Percentiles rank a stretch among this genome's conserved stretches.
These are phyloP conservation scores for Candida corydali DNA, from an alignment of 805 yeast genomes.

Conservation along the genomic window DNA sequence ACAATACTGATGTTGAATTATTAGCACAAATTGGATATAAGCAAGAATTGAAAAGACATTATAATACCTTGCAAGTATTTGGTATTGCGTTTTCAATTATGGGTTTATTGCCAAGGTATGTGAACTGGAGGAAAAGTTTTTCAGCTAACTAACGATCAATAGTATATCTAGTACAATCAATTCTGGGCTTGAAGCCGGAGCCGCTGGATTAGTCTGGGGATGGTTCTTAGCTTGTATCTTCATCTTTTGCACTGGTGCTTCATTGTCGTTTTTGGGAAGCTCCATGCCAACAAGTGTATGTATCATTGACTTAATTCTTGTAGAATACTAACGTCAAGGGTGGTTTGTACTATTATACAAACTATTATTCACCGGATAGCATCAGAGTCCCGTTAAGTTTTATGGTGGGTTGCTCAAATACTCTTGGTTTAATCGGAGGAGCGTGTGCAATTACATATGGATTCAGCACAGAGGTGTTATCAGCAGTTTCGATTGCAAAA, in stretches of 20 bases:
- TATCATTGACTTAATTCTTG: background rate
- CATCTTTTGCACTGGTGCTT: slow-evolving; percentile 51
- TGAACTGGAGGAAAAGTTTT: background rate
- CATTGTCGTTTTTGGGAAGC: slow-evolving; percentile 61
- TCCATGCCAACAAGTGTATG: slow-evolving; percentile 57
- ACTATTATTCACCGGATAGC: slow-evolving; percentile 54
- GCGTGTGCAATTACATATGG: slow-evolving; percentile 66
- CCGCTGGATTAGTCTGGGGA: slow-evolving; percentile 67
- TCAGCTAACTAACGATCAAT: background rate
- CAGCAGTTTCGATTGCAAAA: slow-evolving; percentile 49
- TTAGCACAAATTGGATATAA: slow-evolving; percentile 59
- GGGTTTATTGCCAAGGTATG: slow-evolving; percentile 52
- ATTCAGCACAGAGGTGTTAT: slow-evolving; percentile 53
- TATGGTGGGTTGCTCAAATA: slow-evolving; percentile 60
- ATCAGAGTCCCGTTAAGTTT: slow-evolving; percentile 50
- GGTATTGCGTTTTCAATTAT: slow-evolving; percentile 68
- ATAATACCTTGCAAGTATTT: slow-evolving; percentile 57
- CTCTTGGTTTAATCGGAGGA: slow-evolving; percentile 62
- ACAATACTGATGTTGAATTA: slow-evolving; percentile 12
- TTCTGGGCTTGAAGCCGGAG: slow-evolving; percentile 55
- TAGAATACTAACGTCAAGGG: slow-evolving; percentile 29
- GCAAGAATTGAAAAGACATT: slow-evolving; percentile 59
- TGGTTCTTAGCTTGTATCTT: slow-evolving; percentile 59
- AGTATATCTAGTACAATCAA: slow-evolving; percentile 50
- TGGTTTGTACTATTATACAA: slow-evolving; percentile 48